Conservation (phyloP, 345 rosid species). For the Reutealis trisperma region DNA sequence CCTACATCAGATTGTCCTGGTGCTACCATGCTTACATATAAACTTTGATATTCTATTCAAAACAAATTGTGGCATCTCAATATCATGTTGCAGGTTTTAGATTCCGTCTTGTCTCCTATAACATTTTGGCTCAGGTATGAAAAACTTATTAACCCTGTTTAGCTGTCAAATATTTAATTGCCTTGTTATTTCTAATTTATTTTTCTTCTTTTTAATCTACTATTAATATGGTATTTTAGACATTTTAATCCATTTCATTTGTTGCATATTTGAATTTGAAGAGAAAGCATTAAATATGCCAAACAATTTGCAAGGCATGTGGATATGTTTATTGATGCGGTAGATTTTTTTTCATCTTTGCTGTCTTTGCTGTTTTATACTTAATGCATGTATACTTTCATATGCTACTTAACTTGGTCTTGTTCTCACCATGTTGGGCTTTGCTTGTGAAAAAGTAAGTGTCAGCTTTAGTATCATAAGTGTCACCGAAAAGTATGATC, state of each 20-base stretch:
- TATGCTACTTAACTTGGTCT: background rate
- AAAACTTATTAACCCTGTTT: background rate
- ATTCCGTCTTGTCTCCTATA: slow-evolving; percentile 62
- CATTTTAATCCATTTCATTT: background rate
- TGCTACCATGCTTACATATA: background rate
- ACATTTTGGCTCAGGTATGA: slow-evolving; percentile 37
- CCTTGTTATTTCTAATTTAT: background rate
- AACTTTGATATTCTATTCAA: background rate
- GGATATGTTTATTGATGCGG: background rate
- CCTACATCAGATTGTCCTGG: no score
- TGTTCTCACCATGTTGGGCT: background rate
- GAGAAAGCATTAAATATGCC: background rate
- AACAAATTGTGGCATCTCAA: background rate
- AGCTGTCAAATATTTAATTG: background rate
- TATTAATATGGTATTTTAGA: background rate
- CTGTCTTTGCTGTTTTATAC: background rate
- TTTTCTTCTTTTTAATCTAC: background rate
- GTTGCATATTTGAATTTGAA: background rate
- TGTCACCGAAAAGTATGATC: no score
- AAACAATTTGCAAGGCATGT: background rate
- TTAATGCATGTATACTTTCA: background rate
- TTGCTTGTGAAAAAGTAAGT: background rate
- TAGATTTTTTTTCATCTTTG: background rate
- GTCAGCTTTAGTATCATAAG: background rate
- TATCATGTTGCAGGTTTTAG: slow-evolving; percentile 45